phyloP scores from a whole-genome alignment of 2,329 filamentous ascomycete species.

The Fusarium hainanense region DNA sequence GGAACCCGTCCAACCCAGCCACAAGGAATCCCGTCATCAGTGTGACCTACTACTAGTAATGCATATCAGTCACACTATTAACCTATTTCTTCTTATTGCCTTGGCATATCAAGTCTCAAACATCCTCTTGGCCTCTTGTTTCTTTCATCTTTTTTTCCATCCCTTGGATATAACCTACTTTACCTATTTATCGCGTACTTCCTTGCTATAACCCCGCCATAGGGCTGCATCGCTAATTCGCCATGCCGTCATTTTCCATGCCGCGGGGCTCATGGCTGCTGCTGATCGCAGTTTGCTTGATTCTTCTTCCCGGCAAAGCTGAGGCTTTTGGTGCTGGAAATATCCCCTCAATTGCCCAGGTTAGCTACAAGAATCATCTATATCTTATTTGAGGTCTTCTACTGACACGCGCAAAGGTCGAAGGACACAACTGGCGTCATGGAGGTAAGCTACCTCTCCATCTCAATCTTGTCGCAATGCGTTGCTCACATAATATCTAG shows the following conservation, averaged over 20 bases:
- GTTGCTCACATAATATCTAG: slow-evolving; percentile 51
- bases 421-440: slow-evolving; percentile 77
- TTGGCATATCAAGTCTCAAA: slow-evolving; percentile 28
- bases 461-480: slow-evolving; percentile 3
- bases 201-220: slow-evolving; percentile 35
- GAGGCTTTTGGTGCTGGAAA: slow-evolving; percentile 76
- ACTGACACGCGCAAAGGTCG: slow-evolving; percentile 59
- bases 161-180: background rate
- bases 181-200: slow-evolving; percentile 4
- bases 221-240: slow-evolving; percentile 42
- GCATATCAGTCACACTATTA: slow-evolving; percentile 6
- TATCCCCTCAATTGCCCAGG: slow-evolving; percentile 71
- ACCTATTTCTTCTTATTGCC: slow-evolving; percentile 12
- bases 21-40: slow-evolving; percentile 45
- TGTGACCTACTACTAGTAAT: slow-evolving; percentile 37
- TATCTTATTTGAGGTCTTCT: background rate
- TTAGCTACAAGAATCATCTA: slow-evolving; percentile 29
- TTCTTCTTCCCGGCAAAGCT: slow-evolving; percentile 67
- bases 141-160: background rate
- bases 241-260: slow-evolving; percentile 61
- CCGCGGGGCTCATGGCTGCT: slow-evolving; percentile 65
- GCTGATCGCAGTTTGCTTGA: slow-evolving; percentile 60
- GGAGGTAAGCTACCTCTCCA: slow-evolving; percentile 59
- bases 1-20: slow-evolving; percentile 34
- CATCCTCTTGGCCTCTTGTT: background rate